Conservation (phyloP, 2,329 filamentous ascomycete species). For the Microdochium nivale region DNA sequence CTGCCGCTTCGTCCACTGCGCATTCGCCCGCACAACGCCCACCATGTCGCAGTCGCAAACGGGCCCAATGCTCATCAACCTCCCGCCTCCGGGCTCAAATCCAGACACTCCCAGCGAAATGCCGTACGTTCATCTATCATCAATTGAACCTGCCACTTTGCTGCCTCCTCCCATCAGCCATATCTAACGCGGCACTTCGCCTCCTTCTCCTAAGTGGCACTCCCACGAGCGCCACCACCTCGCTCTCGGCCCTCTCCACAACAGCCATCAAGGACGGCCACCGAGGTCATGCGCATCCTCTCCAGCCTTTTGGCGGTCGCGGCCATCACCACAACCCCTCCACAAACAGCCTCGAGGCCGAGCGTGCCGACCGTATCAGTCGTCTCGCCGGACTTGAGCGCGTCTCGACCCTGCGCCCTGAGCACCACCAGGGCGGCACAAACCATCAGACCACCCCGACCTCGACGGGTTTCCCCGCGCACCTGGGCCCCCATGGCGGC, state of each 20-base stretch:
- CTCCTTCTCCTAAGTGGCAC: slow-evolving; percentile 57
- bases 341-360: slow-evolving; percentile 73
- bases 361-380: slow-evolving; percentile 90
- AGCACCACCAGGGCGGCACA: slow-evolving; percentile 22
- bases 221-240: slow-evolving; percentile 85
- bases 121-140: slow-evolving; percentile 53
- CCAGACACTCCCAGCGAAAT: slow-evolving; percentile 82
- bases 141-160: neutral
- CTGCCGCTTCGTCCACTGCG: neutral
- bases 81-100: slow-evolving; percentile 74
- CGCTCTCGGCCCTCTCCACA: slow-evolving; percentile 83
- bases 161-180: no score
- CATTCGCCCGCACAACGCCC: neutral
- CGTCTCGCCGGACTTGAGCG: slow-evolving; percentile 87
- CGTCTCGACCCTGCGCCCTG: slow-evolving; percentile 65
- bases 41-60: slow-evolving; percentile 26
- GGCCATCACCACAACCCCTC: slow-evolving; percentile 52
- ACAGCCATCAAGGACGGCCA: slow-evolving; percentile 96
- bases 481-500: slow-evolving; percentile 28
- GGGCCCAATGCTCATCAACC: slow-evolving; percentile 67
- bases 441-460: slow-evolving; percentile 43
- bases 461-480: slow-evolving; percentile 36
- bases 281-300: slow-evolving; percentile 63
- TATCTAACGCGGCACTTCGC: no score
- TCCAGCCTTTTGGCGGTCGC: slow-evolving; percentile 38